Percentiles rank a stretch among this genome's conserved stretches.
Conservation (phyloP, 1,284 basidiomycete genomes). For the Neonothopanus nambi region DNA sequence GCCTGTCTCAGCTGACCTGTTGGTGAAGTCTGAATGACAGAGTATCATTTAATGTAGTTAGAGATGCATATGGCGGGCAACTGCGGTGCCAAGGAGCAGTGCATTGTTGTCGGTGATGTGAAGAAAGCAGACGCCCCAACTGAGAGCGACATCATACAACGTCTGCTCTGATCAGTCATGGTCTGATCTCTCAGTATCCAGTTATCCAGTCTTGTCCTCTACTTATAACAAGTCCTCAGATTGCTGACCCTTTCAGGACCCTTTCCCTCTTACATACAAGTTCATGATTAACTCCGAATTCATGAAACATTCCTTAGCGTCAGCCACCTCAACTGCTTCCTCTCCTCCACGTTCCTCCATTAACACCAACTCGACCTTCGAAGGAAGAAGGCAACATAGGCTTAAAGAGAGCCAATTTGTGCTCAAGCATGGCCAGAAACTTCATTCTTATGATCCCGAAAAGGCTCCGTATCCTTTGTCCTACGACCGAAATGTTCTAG, state of each 20-base stretch:
- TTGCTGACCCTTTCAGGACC: too few species aligned
- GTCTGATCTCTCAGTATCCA: too few species aligned
- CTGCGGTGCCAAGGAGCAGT: too few species aligned
- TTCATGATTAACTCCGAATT: background rate
- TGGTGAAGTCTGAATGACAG: too few species aligned
- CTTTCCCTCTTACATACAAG: background rate
- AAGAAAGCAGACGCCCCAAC: too few species aligned
- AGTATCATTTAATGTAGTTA: too few species aligned
- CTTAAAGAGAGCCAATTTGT: constrained; percentile 59
- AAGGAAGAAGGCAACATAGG: constrained; percentile 34
- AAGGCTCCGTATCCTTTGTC: constrained; percentile 76
- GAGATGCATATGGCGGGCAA: too few species aligned
- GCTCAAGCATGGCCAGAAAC: constrained; percentile 57
- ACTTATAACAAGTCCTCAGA: background rate
- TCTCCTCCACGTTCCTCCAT: constrained; percentile 23
- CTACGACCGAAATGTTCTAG: constrained; percentile 63
- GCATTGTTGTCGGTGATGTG: too few species aligned
- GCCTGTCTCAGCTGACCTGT: too few species aligned
- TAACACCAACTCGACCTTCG: constrained; percentile 24
- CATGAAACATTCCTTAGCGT: constrained; percentile 10
- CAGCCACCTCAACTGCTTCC: constrained; percentile 11
- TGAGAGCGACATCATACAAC: too few species aligned
- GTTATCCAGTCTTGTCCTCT: background rate
- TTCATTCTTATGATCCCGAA: constrained; percentile 66
- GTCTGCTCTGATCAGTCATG: too few species aligned